Base-by-base conservation (phyloP, 768 basidiomycete species). In the Multifurca ochricompacta region DNA sequence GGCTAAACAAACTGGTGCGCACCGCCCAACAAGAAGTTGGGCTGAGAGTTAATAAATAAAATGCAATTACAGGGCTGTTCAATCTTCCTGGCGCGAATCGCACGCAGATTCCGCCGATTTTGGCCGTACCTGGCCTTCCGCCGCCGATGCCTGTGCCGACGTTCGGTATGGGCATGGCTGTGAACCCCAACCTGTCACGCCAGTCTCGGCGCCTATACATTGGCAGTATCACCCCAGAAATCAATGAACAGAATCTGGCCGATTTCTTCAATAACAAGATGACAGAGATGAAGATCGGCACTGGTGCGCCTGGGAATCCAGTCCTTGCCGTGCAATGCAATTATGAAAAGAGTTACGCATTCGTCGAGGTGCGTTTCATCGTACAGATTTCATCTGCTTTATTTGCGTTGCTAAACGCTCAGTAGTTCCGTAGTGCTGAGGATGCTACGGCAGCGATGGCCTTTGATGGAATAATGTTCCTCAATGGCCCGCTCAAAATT, bases 301-400 rank as follows among this genome's bases (percentile, higher is more conserved):
- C 90, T 6, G 86, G 84, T 27, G 81, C 78, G 18, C 81, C 88
- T 21, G 92, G 91, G 19, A 91, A 92, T 59, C 91, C 95, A 9
- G 91, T 98, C 30, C 77, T 94, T 30, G 87, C 87, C 18, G 92
- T 96, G 5, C 92, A 95, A 65, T 88, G 96, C 73, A 97, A 97
- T 66, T 93, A 93, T 64, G 96, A 98, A 70, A 99, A 98, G 77
- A 93, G 91, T 63, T 99, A 97, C 66, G 96, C 96, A 1, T 99
- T 97, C 67, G 88, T 98, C 48, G 96, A 99, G 77, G 95, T 95
- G 67, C 59, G 77, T 65, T 35, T 32, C 10, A 18, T 18, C 42
- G 34, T n/a, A 3, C 51, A 21, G 30, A 31, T 52, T 36, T 37
- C 63, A 27, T 53, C 36, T 61, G 51, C 23, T 51, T 59, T 18